Evolutionary conservation across 495 filamentous ascomycete genomes (phyloP).

Genomic region (Pseudomonodictys pantanalensis): DNA sequence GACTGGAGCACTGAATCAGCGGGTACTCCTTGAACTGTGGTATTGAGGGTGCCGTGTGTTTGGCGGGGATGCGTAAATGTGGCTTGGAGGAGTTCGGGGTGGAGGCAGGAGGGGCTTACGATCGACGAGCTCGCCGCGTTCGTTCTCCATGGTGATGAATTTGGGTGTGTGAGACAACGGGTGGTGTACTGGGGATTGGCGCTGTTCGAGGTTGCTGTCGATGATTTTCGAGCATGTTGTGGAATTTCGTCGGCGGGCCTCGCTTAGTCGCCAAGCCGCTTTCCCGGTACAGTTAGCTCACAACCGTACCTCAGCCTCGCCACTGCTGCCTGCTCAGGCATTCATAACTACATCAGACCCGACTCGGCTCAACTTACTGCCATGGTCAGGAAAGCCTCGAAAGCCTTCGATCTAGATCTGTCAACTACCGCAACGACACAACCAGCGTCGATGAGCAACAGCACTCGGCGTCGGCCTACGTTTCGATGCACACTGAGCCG

Average conservation of each 20-base stretch:
- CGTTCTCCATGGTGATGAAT: conserved; percentile 73
- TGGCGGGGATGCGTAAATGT: neutral
- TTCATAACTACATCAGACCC: too few species aligned
- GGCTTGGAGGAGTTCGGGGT: neutral
- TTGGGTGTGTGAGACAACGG: neutral
- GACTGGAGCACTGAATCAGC: conserved; percentile 46
- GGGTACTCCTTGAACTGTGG: neutral
- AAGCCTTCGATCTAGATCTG: neutral
- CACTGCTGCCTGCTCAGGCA: too few species aligned
- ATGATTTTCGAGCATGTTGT: neutral
- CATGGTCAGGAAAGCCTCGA: too few species aligned
- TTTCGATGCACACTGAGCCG: too few species aligned
- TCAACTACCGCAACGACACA: neutral
- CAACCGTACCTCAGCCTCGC: neutral
- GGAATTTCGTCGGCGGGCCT: neutral
- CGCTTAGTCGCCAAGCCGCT: neutral
- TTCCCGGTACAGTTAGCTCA: neutral
- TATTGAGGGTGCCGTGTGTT: neutral
- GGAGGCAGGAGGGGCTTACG: conserved; percentile 56
- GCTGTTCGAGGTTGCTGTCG: conserved; percentile 3
- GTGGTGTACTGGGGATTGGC: conserved; percentile 1
- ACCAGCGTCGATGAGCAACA: too few species aligned
- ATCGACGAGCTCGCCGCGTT: conserved; percentile 98
- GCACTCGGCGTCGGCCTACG: too few species aligned
- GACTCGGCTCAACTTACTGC: too few species aligned